Percentiles rank a stretch among this genome's conserved stretches.
phyloP scores from a whole-genome alignment of 176 grass and related monocot genomes.

The Dactylis glomerata region DNA sequence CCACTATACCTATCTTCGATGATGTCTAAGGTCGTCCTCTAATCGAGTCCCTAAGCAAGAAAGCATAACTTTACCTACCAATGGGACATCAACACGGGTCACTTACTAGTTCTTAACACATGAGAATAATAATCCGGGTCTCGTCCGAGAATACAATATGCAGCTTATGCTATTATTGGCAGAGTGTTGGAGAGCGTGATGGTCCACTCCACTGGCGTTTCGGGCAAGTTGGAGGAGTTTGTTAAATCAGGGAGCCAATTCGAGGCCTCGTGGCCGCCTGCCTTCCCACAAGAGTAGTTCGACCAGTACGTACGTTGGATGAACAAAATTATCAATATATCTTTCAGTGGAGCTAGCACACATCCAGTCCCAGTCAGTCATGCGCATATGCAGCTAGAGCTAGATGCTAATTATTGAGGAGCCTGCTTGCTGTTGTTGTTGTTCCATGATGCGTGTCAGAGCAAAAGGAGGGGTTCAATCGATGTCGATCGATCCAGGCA shows the following conservation, averaged over 20 bases:
- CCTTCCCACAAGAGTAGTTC: constrained; percentile 13
- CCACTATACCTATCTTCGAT: too few relatives aligned
- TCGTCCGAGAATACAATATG: background rate
- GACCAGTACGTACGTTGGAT: constrained; percentile 46
- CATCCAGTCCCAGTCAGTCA: background rate
- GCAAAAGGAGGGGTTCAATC: background rate
- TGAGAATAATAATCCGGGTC: background rate
- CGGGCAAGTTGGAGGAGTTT: constrained; percentile 22
- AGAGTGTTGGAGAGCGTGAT: background rate
- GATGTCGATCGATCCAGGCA: background rate
- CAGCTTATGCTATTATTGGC: constrained; percentile 19
- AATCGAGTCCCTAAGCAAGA: background rate
- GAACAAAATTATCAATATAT: constrained; percentile 36
- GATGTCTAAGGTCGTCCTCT: background rate
- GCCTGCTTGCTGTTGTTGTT: background rate
- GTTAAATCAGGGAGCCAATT: background rate
- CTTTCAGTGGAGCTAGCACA: background rate
- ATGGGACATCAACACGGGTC: background rate
- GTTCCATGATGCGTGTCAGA: background rate
- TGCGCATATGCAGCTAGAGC: background rate
- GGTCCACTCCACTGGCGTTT: constrained; percentile 4
- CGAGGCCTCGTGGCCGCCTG: constrained; percentile 28
- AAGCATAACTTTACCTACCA: background rate
- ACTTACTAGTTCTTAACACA: background rate
- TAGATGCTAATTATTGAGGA: background rate